Evolutionary conservation across 2,329 filamentous ascomycete genomes (phyloP).

Genomic region (Aspergillus fischeri): DNA sequence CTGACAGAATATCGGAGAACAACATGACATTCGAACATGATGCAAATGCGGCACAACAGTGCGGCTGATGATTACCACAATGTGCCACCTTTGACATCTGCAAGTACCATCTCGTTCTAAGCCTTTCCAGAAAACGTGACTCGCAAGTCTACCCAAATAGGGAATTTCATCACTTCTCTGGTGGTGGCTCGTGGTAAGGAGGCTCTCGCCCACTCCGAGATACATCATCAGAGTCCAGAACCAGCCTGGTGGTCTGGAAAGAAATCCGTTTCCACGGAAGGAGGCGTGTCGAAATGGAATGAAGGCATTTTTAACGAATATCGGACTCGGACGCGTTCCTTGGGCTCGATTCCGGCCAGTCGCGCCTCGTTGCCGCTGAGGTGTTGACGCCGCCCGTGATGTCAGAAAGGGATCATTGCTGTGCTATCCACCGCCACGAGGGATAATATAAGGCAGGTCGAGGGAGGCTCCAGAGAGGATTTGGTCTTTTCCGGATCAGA

Average conservation of each 20-base stretch:
- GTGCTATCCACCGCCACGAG: conserved; percentile 13
- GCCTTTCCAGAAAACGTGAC: not conserved
- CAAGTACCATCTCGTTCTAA: not conserved
- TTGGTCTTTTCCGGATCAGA: not conserved
- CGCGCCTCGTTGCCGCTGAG: not conserved
- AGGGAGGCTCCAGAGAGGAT: not conserved
- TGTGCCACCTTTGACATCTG: not conserved
- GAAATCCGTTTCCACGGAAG: not conserved
- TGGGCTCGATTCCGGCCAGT: conserved; percentile 1
- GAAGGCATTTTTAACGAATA: not conserved
- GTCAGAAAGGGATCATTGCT: conserved; percentile 15
- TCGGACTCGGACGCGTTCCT: not conserved
- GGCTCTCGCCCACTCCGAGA: not conserved
- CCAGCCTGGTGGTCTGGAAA: not conserved
- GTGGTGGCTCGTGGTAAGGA: not conserved
- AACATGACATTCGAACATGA: not conserved
- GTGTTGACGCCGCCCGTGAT: conserved; percentile 9
- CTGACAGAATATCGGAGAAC: not conserved
- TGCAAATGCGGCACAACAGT: not conserved
- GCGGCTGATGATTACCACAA: not conserved
- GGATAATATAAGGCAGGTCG: conserved; percentile 11
- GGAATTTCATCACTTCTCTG: not conserved
- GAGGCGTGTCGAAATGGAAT: not conserved
- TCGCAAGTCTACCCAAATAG: not conserved
- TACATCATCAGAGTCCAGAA: not conserved